Percentiles rank a stretch among this genome's conserved stretches.
phyloP scores from a whole-genome alignment of 495 filamentous ascomycete species.

The Haplographium delicatum region DNA sequence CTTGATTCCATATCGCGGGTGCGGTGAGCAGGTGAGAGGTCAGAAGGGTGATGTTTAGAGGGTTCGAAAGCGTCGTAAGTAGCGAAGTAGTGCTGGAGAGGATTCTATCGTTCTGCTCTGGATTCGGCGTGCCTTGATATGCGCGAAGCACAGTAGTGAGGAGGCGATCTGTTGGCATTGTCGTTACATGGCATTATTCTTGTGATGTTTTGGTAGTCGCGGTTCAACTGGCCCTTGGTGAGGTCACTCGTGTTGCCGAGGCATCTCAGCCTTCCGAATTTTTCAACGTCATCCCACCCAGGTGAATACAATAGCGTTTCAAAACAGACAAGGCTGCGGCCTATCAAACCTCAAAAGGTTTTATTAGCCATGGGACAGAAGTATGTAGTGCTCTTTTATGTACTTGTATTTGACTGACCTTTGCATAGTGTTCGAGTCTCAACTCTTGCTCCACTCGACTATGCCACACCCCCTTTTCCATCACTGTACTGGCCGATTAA shows the following conservation, averaged over 20 bases:
- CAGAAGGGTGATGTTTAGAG: constrained; percentile 82
- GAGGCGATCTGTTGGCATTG: constrained; percentile 46
- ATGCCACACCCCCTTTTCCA: constrained; percentile 73
- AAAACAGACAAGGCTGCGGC: too few relatives aligned
- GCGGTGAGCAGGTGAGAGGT: constrained; percentile 84
- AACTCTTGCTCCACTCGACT: constrained; percentile 38
- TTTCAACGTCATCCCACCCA: neutral
- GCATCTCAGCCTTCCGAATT: constrained; percentile 21
- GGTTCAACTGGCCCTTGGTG: too few relatives aligned
- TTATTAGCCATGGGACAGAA: too few relatives aligned
- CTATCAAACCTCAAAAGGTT: too few relatives aligned
- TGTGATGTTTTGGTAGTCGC: neutral
- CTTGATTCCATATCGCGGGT: constrained; percentile 77
- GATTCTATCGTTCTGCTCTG: constrained; percentile 48
- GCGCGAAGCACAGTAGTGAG: constrained; percentile 44
- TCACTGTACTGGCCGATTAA: constrained; percentile 79
- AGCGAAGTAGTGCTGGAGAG: constrained; percentile 77
- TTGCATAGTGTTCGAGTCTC: constrained; percentile 9
- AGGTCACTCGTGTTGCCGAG: constrained; percentile 17
- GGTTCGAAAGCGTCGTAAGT: constrained; percentile 78
- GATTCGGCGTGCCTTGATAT: constrained; percentile 45
- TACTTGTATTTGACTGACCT: neutral
- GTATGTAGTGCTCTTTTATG: too few relatives aligned
- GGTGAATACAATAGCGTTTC: neutral
- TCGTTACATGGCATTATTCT: constrained; percentile 9